These are phyloP conservation scores for Lactifluus piperatus DNA, from an alignment of 768 basidiomycete species.

Conservation along the genomic window DNA sequence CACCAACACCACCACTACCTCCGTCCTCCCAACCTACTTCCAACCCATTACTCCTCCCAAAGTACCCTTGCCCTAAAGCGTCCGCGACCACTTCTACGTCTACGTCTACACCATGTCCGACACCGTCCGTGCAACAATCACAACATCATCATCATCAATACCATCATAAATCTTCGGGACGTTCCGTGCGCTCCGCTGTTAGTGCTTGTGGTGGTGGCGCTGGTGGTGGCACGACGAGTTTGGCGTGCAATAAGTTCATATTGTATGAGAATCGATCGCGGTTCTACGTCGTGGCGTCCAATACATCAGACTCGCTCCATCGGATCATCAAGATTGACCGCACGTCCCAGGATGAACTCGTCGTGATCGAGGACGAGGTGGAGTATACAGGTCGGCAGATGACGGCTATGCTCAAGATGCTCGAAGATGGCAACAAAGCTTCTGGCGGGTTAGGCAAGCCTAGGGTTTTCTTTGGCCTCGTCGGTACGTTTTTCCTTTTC, in stretches of 20 bases:
- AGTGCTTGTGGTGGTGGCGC: neutral
- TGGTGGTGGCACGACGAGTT: neutral
- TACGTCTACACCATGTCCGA: neutral
- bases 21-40: too few relatives aligned
- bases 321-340: slow-evolving; percentile 92
- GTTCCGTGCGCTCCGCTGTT: neutral
- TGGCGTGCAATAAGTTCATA: slow-evolving; percentile 70
- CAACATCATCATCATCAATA: neutral
- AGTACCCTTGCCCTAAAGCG: neutral
- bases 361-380: slow-evolving; percentile 78
- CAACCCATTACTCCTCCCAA: too few relatives aligned
- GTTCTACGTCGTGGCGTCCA: slow-evolving; percentile 89
- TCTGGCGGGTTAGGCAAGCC: slow-evolving; percentile 81
- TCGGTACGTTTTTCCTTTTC: slow-evolving; percentile 41
- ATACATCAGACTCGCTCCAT: slow-evolving; percentile 80
- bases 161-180: neutral
- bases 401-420: slow-evolving; percentile 86
- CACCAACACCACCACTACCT: neutral
- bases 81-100: neutral
- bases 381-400: slow-evolving; percentile 87
- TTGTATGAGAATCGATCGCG: slow-evolving; percentile 88
- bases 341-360: slow-evolving; percentile 64
- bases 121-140: neutral
- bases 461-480: slow-evolving; percentile 74
- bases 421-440: slow-evolving; percentile 88